Conservation (phyloP, 2,329 filamentous ascomycete species). For the Tricladium varicosporioides region DNA sequence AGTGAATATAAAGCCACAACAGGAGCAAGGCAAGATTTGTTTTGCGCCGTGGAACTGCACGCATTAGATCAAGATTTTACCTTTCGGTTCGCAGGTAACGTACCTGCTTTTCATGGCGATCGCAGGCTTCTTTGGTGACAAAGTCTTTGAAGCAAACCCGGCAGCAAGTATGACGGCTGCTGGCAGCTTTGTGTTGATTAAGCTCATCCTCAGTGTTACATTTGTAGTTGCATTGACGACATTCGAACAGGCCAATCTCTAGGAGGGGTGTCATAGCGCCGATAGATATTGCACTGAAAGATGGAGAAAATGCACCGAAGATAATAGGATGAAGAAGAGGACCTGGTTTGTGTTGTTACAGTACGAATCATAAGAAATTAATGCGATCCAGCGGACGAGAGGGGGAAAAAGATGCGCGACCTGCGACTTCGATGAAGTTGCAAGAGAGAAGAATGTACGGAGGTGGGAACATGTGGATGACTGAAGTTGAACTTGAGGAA, state of each 20-base stretch:
- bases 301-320: neutral
- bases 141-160: conserved; percentile 19
- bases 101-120: conserved; percentile 15
- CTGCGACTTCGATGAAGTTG: too few relatives aligned
- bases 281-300: neutral
- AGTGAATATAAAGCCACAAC: conserved; percentile 19
- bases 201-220: conserved; percentile 2
- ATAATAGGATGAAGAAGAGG: neutral
- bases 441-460: too few relatives aligned
- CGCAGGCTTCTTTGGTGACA: conserved; percentile 10
- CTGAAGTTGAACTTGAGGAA: too few relatives aligned
- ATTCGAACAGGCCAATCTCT: neutral
- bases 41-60: conserved; percentile 19
- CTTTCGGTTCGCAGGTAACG: neutral
- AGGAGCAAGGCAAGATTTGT: conserved; percentile 21
- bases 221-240: conserved; percentile 2
- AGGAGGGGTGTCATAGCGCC: neutral
- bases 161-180: conserved; percentile 11
- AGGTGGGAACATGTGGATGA: too few relatives aligned
- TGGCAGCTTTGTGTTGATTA: conserved; percentile 16
- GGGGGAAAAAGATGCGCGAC: too few relatives aligned
- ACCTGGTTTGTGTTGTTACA: too few relatives aligned
- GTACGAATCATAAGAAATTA: too few relatives aligned
- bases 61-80: neutral
- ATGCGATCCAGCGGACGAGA: too few relatives aligned